A percentile compares a stretch with the other conserved stretches of the same genome.
These are phyloP conservation scores for Ulmus americana DNA, from an alignment of 331 rosid species.

Conservation along the genomic window DNA sequence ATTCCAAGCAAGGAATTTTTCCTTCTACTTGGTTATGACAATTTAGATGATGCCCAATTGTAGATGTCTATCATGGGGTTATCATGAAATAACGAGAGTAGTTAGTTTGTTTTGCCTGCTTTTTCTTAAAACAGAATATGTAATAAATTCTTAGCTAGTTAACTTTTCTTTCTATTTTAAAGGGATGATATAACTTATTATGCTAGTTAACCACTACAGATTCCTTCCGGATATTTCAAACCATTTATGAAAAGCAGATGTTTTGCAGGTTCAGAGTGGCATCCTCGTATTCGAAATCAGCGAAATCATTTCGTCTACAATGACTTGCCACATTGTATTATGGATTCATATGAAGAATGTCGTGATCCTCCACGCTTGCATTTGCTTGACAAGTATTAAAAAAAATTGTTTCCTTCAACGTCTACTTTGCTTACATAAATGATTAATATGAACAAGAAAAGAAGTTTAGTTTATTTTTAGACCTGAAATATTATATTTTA, in stretches of 20 bases:
- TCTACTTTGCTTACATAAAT: conserved; percentile 15
- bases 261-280: conserved; percentile 94
- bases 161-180: too few species aligned
- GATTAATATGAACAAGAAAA: conserved; percentile 3
- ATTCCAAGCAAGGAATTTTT: too few species aligned
- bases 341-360: conserved; percentile 93
- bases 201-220: too few species aligned
- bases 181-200: too few species aligned
- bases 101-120: too few species aligned
- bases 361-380: conserved; percentile 84
- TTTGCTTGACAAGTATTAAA: conserved; percentile 75
- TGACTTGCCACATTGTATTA: conserved; percentile 85
- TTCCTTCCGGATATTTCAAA: conserved; percentile 5
- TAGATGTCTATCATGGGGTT: too few species aligned
- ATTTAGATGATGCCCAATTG: too few species aligned
- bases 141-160: too few species aligned
- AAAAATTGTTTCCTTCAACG: conserved; percentile 16
- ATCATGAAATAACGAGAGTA: too few species aligned
- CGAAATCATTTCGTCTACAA: conserved; percentile 77
- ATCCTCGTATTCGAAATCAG: conserved; percentile 56
- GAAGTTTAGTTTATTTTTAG: conserved; percentile 15
- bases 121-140: too few species aligned
- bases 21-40: too few species aligned
- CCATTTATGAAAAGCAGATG: conserved; percentile 39
- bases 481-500: conserved; percentile 16